phyloP scores from a whole-genome alignment of 2,329 filamentous ascomycete genomes.

The Phymatotrichopsis omnivora region DNA sequence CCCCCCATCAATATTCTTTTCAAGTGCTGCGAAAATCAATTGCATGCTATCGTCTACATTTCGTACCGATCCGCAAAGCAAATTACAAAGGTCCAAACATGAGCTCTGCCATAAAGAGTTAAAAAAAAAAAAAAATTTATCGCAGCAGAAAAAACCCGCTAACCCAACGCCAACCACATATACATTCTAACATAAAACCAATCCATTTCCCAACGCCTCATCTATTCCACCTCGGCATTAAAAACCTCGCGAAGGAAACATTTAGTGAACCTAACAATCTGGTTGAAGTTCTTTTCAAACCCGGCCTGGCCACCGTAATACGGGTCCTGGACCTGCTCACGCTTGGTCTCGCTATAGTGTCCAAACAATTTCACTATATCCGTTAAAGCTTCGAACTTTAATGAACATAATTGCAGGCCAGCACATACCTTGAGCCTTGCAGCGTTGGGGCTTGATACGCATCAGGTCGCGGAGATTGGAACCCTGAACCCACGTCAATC shows the following conservation, averaged over 20 bases:
- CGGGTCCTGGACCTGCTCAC: constrained; percentile 72
- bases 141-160: too few species aligned
- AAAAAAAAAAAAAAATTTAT: too few species aligned
- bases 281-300: constrained; percentile 78
- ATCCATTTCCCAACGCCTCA: too few species aligned
- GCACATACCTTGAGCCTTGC: constrained; percentile 43
- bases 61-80: too few species aligned
- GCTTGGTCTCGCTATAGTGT: constrained; percentile 57
- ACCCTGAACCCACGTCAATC: constrained; percentile 30
- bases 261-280: constrained; percentile 64
- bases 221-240: constrained; percentile 33
- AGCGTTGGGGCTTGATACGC: constrained; percentile 46
- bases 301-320: constrained; percentile 82
- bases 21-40: too few species aligned
- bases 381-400: background rate
- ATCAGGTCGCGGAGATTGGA: constrained; percentile 65
- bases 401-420: constrained; percentile 36
- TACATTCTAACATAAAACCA: too few species aligned
- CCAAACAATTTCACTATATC: constrained; percentile 66
- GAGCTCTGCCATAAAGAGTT: too few species aligned
- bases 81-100: too few species aligned
- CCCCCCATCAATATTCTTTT: too few species aligned
- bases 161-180: too few species aligned
- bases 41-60: too few species aligned
- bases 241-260: constrained; percentile 60